Conservation (phyloP, 441 rosid genomes). For the Adansonia grandidieri region DNA sequence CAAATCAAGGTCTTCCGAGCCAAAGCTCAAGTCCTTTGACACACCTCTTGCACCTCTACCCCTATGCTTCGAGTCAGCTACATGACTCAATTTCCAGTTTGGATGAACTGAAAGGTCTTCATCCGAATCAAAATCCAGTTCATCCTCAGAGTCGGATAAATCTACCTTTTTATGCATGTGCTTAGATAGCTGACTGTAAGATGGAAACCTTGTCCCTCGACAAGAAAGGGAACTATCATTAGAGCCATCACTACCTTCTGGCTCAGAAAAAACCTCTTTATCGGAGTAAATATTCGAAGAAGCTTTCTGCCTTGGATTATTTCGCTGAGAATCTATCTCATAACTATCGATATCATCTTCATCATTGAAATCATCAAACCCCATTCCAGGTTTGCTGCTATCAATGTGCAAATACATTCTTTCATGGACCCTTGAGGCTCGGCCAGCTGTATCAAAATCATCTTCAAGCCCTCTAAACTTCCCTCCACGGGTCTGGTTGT, state of each 20-base stretch:
- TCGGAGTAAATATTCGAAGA: conserved; percentile 48
- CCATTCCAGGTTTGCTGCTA: conserved; percentile 46
- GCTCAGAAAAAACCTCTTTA: conserved; percentile 46
- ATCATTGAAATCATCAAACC: conserved; percentile 87
- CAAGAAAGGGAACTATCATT: conserved; percentile 31
- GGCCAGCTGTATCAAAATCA: conserved; percentile 37
- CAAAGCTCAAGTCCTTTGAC: conserved; percentile 57
- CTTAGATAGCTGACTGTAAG: conserved; percentile 38
- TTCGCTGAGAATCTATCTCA: conserved; percentile 63
- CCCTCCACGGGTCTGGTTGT: conserved; percentile 33
- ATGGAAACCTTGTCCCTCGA: conserved; percentile 36
- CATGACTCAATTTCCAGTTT: conserved; percentile 76
- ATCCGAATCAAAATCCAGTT: conserved; percentile 53
- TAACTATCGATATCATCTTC: conserved; percentile 90
- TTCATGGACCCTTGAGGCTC: conserved; percentile 36
- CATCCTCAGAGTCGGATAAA: conserved; percentile 42
- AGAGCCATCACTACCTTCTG: conserved; percentile 40
- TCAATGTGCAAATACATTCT: conserved; percentile 51
- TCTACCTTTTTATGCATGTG: conserved; percentile 32
- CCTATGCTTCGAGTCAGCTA: conserved; percentile 48
- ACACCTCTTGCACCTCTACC: conserved; percentile 44
- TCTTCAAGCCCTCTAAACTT: conserved; percentile 51
- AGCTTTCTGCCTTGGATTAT: conserved; percentile 39
- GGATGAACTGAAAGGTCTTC: conserved; percentile 59
- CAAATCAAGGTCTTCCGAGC: conserved; percentile 62